Evolutionary conservation across 495 filamentous ascomycete species (phyloP), one percentile per base, ranked within the genome.

Genomic region (Aspergillus asperescens): DNA sequence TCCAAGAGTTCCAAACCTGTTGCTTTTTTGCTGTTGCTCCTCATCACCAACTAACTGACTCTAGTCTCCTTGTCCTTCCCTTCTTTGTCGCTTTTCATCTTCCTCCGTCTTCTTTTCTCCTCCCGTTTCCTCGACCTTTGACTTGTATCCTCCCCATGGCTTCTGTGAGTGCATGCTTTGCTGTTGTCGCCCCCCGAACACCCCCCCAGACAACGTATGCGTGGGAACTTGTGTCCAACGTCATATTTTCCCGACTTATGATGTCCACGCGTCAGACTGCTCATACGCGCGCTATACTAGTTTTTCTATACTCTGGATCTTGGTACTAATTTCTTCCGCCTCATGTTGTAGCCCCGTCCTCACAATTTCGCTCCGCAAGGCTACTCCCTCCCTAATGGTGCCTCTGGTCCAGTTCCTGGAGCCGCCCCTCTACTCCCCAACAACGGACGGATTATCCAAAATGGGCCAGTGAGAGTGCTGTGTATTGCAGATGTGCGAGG

Each of bases 401-500:
- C 74, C 48, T 46, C 67, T 25, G 72, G 71, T 54, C 75, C 77
- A 54, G 72, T 77, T 9, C 75, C 78, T 55, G 75, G 75, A 53
- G 72, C 74, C 49, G 71, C 70, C 46, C 76, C 78, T 58, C 76
- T 81, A 49, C 79, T 80, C 52, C 83, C 77, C 43, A 87, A 83
- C 70, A 85, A 82, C 68, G 83, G 81, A 54, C 75, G 82, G 56
- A 71, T 99, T 40, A 83, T 96, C 60, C 89, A 97, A 70, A 86
- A 81, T 41, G 90, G 88, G 24, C 84, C 85, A 38, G 85, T 83
- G 50, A 80, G 93, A 67, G 84, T 99, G 44, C 78, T 99, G 49
- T 97, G 94, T 72, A 86, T 99, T 72, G 94, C 94, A 18, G 94
- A 99, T 73, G 92, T 99, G 58, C 81, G 94, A 87, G 94, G 93